Percentiles rank a stretch among this genome's conserved stretches.
Evolutionary conservation across 768 basidiomycete species (phyloP).

Genomic region (Psilocybe azurescens): DNA sequence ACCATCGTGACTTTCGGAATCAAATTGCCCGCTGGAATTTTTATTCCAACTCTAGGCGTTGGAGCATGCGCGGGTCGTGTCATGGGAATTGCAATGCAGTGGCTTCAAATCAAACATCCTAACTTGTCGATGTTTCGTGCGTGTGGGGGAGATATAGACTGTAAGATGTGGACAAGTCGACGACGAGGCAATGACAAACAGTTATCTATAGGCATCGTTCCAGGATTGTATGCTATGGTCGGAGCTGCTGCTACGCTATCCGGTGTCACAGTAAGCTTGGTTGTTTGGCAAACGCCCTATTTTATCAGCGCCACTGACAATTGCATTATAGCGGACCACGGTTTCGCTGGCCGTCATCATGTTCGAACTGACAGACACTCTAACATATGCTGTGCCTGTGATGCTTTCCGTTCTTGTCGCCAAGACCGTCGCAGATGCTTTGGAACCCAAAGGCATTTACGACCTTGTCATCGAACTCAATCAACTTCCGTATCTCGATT

Average conservation of each 20-base stretch:
- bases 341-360: constrained; percentile 95
- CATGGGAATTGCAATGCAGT: constrained; percentile 81
- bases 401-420: constrained; percentile 90
- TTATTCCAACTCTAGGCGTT: constrained; percentile 94
- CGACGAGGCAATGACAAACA: neutral
- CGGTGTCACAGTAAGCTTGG: constrained; percentile 82
- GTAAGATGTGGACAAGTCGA: constrained; percentile 40
- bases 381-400: constrained; percentile 91
- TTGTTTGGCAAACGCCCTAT: neutral
- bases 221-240: constrained; percentile 94
- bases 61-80: constrained; percentile 94
- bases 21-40: constrained; percentile 91
- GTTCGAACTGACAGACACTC: constrained; percentile 92
- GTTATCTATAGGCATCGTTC: constrained; percentile 61
- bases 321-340: constrained; percentile 67
- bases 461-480: constrained; percentile 94
- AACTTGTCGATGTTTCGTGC: constrained; percentile 61
- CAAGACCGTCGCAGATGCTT: constrained; percentile 86
- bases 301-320: neutral
- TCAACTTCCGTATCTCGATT: constrained; percentile 91
- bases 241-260: constrained; percentile 94
- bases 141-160: constrained; percentile 70
- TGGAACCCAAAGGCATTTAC: constrained; percentile 95
- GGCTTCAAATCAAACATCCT: constrained; percentile 69
- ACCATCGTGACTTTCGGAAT: constrained; percentile 94